Base-by-base conservation (phyloP, 306 rosid species). In the Morella rubra region DNA sequence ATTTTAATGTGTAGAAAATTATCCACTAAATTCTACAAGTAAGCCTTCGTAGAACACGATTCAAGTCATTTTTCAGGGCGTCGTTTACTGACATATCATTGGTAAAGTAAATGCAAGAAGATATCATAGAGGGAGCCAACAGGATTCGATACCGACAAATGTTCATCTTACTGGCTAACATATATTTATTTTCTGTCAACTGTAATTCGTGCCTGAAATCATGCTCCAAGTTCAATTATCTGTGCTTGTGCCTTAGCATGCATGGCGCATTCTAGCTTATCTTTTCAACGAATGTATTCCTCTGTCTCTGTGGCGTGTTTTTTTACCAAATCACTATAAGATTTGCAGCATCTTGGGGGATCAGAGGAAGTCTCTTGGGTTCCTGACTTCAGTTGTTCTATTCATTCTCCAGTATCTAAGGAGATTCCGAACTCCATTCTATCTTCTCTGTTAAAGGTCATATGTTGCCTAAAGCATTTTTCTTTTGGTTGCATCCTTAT, bases 321-420 rank as follows among this genome's bases (percentile, higher is more conserved):
- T 60, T 46, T 61, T 79, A 69, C 84, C 73, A 55, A 53, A 67
- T 54, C 51, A 69, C 76, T 75, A 44, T 77, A 69, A 76, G 84
- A 82, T 76, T 56, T 53, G 82, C 92, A 91, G 94, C 92, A 88
- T 50, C 82, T 89, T 79, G 97, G 93, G 51, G 90, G 91, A 80
- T 90, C 91, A 69, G 97, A 91, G 83, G 97, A 91, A 85, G 86
- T 89, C 72, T 53, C 76, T 50, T 69, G 75, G 56, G 74, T 83
- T 77, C 88, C 91, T 55, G 82, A 88, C 71, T 54, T 76, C 73
- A 84, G 70, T 37, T 84, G 37, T 58, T 75, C 76, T 46, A 69
- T 81, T 69, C 69, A 71, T 73, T 41, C 90, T 55, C 78, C 86
- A 8, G 84, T 88, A 76, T 74, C 71, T 54, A 77, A 85, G 80